These are phyloP conservation scores for Akebia trifoliata DNA, from an alignment of 164 flowering plant genomes.

Conservation along the genomic window DNA sequence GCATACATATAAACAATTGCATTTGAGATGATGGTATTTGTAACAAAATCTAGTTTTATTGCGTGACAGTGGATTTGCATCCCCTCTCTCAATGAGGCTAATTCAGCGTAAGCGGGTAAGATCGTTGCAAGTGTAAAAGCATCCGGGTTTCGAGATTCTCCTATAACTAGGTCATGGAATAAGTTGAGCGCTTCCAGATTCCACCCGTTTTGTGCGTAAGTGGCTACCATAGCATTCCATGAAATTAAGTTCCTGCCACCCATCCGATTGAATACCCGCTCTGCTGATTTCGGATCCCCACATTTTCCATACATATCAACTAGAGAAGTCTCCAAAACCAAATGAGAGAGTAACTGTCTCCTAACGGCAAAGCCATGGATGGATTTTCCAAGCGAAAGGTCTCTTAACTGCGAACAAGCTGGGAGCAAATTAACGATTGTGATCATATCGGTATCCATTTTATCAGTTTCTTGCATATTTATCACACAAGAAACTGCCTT, in stretches of 20 bases:
- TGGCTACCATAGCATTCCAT: constrained; percentile 28
- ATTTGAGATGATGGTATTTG: constrained; percentile 41
- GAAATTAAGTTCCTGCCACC: constrained; percentile 24
- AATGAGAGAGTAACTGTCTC: constrained; percentile 47
- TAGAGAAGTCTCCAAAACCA: constrained; percentile 55
- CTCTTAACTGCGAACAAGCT: constrained; percentile 43
- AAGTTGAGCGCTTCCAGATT: constrained; percentile 17
- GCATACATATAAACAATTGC: constrained; percentile 59
- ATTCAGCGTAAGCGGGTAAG: constrained; percentile 53
- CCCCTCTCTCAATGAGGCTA: constrained; percentile 38
- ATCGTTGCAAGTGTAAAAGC: constrained; percentile 47
- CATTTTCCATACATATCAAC: constrained; percentile 56
- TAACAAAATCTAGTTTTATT: constrained; percentile 24
- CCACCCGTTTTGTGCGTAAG: constrained; percentile 24
- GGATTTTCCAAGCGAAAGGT: constrained; percentile 40
- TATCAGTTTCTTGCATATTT: constrained; percentile 38
- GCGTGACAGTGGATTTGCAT: constrained; percentile 49
- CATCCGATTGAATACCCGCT: constrained; percentile 34
- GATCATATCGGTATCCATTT: constrained; percentile 38
- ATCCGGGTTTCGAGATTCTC: constrained; percentile 41
- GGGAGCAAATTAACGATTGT: constrained; percentile 62
- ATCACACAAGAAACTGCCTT: constrained; percentile 36
- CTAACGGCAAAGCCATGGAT: constrained; percentile 54
- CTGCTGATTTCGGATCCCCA: constrained; percentile 30
- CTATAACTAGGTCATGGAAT: constrained; percentile 22